Conservation (phyloP, 1,139 yeast genomes). For the Lodderomyces orthopsilosis region DNA sequence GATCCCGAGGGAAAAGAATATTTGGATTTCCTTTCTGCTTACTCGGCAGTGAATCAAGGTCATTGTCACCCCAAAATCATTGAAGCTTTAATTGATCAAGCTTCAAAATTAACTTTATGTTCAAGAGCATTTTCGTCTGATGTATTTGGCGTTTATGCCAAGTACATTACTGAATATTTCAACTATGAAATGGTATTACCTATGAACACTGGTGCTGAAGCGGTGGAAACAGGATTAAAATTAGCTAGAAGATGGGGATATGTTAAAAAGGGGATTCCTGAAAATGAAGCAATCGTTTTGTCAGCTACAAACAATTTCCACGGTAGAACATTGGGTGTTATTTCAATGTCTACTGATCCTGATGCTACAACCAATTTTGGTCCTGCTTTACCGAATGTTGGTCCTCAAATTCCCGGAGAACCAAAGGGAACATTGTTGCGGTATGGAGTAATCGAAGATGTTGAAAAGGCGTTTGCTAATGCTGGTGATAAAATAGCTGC, state of each 20-base stretch:
- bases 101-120: conserved; percentile 76
- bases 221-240: conserved; percentile 93
- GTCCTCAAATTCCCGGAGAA: conserved; percentile 73
- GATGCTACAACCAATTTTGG: conserved; percentile 90
- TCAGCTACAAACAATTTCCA: conserved; percentile 91
- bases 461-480: conserved; percentile 74
- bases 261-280: conserved; percentile 77
- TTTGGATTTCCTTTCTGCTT: conserved; percentile 86
- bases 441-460: conserved; percentile 81
- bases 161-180: conserved; percentile 84
- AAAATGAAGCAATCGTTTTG: conserved; percentile 79
- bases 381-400: conserved; percentile 82
- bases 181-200: conserved; percentile 92
- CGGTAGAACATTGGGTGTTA: conserved; percentile 93
- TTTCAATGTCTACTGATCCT: conserved; percentile 94
- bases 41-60: conserved; percentile 97
- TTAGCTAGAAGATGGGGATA: conserved; percentile 98
- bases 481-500: conserved; percentile 95
- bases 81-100: conserved; percentile 83
- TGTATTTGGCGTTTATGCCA: conserved; percentile 82
- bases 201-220: conserved; percentile 99
- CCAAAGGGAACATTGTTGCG: conserved; percentile 54
- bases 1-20: conserved; percentile 94
- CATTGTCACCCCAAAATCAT: conserved; percentile 96
- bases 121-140: conserved; percentile 94